Evolutionary conservation across 2,329 filamentous ascomycete species (phyloP).

Genomic region (Fusarium albosuccineum): DNA sequence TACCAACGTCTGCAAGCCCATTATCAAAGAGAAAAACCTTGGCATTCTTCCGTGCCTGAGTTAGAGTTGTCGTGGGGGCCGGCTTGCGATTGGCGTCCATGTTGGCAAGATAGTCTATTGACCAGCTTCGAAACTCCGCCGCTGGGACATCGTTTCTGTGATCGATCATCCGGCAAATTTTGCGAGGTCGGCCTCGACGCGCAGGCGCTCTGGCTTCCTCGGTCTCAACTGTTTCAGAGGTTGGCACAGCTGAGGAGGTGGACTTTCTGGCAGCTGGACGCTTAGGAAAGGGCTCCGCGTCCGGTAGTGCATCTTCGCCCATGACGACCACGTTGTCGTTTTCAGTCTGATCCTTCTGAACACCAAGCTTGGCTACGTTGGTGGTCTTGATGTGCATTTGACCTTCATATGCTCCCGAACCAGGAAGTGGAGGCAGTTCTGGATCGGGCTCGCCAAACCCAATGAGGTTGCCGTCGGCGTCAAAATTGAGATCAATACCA

Average conservation of each 20-base stretch:
- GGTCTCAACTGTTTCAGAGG: constrained; percentile 42
- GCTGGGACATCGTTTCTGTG: constrained; percentile 51
- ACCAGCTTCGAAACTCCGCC: constrained; percentile 57
- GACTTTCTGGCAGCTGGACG: constrained; percentile 31
- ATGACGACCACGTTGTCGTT: constrained; percentile 54
- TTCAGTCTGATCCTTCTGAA: constrained; percentile 28
- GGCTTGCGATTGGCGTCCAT: constrained; percentile 61
- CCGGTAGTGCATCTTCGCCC: constrained; percentile 55
- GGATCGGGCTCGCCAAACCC: constrained; percentile 54
- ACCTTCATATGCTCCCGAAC: constrained; percentile 23
- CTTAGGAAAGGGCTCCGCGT: constrained; percentile 53
- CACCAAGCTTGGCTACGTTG: constrained; percentile 21
- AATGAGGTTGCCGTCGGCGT: constrained; percentile 64
- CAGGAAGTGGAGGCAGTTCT: constrained; percentile 59
- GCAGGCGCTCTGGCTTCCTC: constrained; percentile 36
- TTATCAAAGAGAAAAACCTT: constrained; percentile 48
- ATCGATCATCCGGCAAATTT: constrained; percentile 49
- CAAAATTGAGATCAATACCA: constrained; percentile 63
- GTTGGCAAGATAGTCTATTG: constrained; percentile 61
- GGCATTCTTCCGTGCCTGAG: constrained; percentile 57
- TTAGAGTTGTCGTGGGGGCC: constrained; percentile 42
- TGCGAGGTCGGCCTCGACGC: constrained; percentile 45
- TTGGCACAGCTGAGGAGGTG: constrained; percentile 29
- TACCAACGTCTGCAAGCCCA: constrained; percentile 50
- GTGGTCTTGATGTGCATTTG: constrained; percentile 20